Evolutionary conservation across 805 yeast genomes (phyloP).

Genomic region (Saccharomycopsis guyanensis): DNA sequence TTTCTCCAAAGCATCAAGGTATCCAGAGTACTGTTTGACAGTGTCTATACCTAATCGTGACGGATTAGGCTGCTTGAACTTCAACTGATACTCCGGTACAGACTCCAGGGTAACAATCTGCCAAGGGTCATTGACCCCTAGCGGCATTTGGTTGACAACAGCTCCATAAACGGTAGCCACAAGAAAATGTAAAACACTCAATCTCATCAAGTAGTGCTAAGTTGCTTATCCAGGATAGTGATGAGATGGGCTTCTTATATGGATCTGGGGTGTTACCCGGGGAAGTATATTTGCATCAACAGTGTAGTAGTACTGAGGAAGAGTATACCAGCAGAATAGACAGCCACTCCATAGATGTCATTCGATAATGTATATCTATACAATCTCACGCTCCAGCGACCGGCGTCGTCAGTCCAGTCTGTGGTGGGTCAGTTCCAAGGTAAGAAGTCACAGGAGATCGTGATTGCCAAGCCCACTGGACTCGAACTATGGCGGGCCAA

Average conservation of each 20-base stretch:
- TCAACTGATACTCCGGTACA: constrained; percentile 40
- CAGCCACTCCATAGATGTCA: no score
- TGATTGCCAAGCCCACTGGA: constrained; percentile 47
- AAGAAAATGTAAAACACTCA: no score
- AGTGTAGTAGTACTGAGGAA: no score
- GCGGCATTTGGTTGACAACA: not conserved
- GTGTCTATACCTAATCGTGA: constrained; percentile 65
- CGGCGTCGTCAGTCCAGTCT: constrained; percentile 46
- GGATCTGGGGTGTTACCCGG: not conserved
- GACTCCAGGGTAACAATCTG: not conserved
- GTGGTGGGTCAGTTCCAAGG: constrained; percentile 66
- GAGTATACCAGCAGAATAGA: no score
- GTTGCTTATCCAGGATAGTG: no score
- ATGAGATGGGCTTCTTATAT: no score
- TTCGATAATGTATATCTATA: constrained; percentile 41
- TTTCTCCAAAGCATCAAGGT: constrained; percentile 71
- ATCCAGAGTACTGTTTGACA: constrained; percentile 80
- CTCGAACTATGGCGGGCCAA: constrained; percentile 49
- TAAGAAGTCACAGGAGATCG: constrained; percentile 51
- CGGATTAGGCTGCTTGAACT: constrained; percentile 56
- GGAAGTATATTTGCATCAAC: not conserved
- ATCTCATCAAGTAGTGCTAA: no score
- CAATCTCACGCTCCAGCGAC: constrained; percentile 60
- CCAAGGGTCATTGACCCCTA: not conserved
- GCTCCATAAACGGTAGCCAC: not conserved